Base-by-base conservation (phyloP, 2,329 filamentous ascomycete genomes). In the Penicillium polonicum region DNA sequence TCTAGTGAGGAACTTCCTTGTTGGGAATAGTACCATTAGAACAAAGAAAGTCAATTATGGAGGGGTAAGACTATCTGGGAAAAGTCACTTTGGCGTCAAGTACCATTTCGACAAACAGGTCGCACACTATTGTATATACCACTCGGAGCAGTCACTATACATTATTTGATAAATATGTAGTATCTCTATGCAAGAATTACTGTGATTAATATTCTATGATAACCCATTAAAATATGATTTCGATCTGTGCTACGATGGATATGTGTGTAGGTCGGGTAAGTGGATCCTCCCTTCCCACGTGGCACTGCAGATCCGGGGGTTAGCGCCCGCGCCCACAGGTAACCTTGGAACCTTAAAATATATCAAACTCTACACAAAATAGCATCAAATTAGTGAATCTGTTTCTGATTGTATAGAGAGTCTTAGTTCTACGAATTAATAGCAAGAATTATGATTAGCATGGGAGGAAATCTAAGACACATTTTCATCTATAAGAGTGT, bases 301-400 rank as follows among this genome's bases (percentile, higher is more conserved):
- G 48, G 48, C 31, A 13, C 48, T 52, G 41, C 33, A 27, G 33
- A 56, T 56, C 54, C 5, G 38, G 48, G 46, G 41, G 5, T 33
- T 56, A 51, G 48, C 33, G 33, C 33, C 48, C 41, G 39, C 48
- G 21, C 19, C 38, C 10, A 44, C n/a, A 12, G 3, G 9, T 48
- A 46, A 52, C 23, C 35, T 52, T 52, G 9, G 19, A 56, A 56
- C 29, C 35, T 56, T 56, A 56, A 52, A 55, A 41, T 0, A 25
- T 21, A 36, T 5, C 31, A 27, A 29, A 41, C n/a, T 17, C 3
- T n/a, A 25, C 19, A 35, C 19, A 46, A 21, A 13, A 6, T 33
- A 13, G 29, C 29, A 5, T 31, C 29, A 13, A 17, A 23, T 3
- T 25, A 23, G 3, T 7, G 5, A n/a, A 15, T 13, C 19, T 17